A percentile compares a stretch with the other conserved stretches of the same genome.
These are phyloP conservation scores for Haberlea rhodopensis DNA, from an alignment of 257 asterid species.

Conservation along the genomic window DNA sequence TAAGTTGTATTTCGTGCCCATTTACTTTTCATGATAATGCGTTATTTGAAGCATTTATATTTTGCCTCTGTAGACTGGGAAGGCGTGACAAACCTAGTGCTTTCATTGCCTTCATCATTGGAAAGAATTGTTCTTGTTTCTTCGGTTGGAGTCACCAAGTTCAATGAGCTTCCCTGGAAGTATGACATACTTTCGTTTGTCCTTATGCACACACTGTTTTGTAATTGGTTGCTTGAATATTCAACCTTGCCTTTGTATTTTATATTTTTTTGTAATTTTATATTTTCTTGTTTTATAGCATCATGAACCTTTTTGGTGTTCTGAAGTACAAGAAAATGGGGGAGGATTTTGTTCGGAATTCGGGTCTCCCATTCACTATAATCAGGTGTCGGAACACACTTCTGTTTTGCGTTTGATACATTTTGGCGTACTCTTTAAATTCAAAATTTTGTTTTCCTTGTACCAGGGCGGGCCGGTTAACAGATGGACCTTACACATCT, in stretches of 20 bases:
- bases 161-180: slow-evolving; percentile 94
- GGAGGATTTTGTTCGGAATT: slow-evolving; percentile 83
- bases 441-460: neutral
- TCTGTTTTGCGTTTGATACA: neutral
- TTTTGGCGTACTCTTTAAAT: neutral
- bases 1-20: neutral
- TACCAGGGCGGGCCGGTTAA: slow-evolving; percentile 81
- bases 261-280: slow-evolving; percentile 13
- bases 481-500: slow-evolving; percentile 97
- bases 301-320: slow-evolving; percentile 95
- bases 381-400: slow-evolving; percentile 51
- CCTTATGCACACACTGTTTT: neutral
- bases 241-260: neutral
- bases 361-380: slow-evolving; percentile 86
- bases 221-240: slow-evolving; percentile 12
- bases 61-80: slow-evolving; percentile 73
- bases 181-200: slow-evolving; percentile 26
- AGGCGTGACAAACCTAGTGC: slow-evolving; percentile 86
- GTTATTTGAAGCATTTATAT: slow-evolving; percentile 13
- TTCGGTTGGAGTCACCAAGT: slow-evolving; percentile 90
- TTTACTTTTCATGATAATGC: neutral
- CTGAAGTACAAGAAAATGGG: slow-evolving; percentile 97
- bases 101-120: slow-evolving; percentile 62
- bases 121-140: slow-evolving; percentile 86
- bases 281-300: slow-evolving; percentile 38